A percentile compares a stretch with the other conserved stretches of the same genome.
Conservation (phyloP, 1,139 yeast genomes). For the Magnusiomyces fungicola region DNA sequence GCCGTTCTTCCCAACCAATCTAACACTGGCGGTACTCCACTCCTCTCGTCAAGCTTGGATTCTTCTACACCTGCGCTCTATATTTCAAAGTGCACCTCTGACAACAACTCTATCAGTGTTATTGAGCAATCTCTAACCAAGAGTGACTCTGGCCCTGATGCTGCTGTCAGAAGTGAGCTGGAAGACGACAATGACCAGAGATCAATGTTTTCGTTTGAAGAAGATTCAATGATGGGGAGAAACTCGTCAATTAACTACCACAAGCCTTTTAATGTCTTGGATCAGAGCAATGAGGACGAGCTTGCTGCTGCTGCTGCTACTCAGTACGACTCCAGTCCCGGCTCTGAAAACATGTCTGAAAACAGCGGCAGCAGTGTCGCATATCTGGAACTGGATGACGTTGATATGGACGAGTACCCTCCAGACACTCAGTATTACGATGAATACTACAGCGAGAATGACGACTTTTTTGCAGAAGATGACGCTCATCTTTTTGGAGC, state of each 20-base stretch:
- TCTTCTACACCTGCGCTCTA: conserved; percentile 2
- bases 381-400: no score
- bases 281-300: neutral
- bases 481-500: conserved; percentile 5
- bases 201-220: conserved; percentile 15
- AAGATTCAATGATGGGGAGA: conserved; percentile 14
- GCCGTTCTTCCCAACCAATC: neutral
- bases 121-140: neutral
- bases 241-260: conserved; percentile 15
- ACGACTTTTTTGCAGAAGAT: conserved; percentile 3
- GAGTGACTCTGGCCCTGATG: neutral
- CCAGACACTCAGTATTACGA: neutral
- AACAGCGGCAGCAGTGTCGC: no score
- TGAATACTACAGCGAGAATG: neutral
- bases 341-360: neutral
- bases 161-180: no score
- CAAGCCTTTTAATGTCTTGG: conserved; percentile 1
- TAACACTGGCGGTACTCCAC: neutral
- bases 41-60: no score
- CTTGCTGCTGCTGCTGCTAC: no score
- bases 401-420: neutral
- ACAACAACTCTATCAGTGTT: neutral
- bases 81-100: neutral
- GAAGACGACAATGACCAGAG: conserved; percentile 11
- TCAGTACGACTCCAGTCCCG: neutral